Percentiles rank a stretch among this genome's conserved stretches.
Evolutionary conservation across 2,329 filamentous ascomycete genomes (phyloP).

Genomic region (Ilyonectria destructans): DNA sequence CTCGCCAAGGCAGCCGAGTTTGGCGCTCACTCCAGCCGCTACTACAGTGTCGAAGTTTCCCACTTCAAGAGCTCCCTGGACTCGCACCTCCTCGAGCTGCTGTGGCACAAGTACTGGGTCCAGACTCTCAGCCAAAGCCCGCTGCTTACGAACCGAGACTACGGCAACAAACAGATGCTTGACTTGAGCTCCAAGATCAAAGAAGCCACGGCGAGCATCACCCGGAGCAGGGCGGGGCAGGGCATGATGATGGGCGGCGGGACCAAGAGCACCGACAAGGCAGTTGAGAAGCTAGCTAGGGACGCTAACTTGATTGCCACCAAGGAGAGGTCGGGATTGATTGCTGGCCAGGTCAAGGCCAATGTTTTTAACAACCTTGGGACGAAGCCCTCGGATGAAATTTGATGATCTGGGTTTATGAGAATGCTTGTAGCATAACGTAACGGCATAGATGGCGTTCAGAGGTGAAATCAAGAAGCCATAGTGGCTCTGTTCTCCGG

Average conservation of each 20-base stretch:
- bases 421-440: slow-evolving; percentile 42
- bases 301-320: slow-evolving; percentile 75
- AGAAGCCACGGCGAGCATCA: slow-evolving; percentile 67
- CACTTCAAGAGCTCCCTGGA: slow-evolving; percentile 97
- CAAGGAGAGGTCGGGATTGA: slow-evolving; percentile 75
- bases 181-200: slow-evolving; percentile 89
- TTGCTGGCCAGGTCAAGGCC: slow-evolving; percentile 76
- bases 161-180: slow-evolving; percentile 90
- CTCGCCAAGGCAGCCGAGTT: slow-evolving; percentile 97
- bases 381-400: slow-evolving; percentile 36
- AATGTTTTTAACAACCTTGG: slow-evolving; percentile 70
- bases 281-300: slow-evolving; percentile 73
- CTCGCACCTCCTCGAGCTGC: slow-evolving; percentile 84
- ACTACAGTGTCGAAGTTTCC: slow-evolving; percentile 92
- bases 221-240: slow-evolving; percentile 47
- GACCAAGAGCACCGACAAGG: slow-evolving; percentile 57
- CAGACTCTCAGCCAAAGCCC: slow-evolving; percentile 94
- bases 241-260: slow-evolving; percentile 46
- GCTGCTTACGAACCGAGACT: slow-evolving; percentile 93
- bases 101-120: slow-evolving; percentile 99
- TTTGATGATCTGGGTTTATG: slow-evolving; percentile 37
- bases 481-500: slow-evolving; percentile 24
- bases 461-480: slow-evolving; percentile 42
- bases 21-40: slow-evolving; percentile 90
- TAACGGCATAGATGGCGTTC: slow-evolving; percentile 51